Percentiles rank a stretch among this genome's conserved stretches.
Conservation (phyloP, 495 filamentous ascomycete genomes). For the Penicillium desertorum region DNA sequence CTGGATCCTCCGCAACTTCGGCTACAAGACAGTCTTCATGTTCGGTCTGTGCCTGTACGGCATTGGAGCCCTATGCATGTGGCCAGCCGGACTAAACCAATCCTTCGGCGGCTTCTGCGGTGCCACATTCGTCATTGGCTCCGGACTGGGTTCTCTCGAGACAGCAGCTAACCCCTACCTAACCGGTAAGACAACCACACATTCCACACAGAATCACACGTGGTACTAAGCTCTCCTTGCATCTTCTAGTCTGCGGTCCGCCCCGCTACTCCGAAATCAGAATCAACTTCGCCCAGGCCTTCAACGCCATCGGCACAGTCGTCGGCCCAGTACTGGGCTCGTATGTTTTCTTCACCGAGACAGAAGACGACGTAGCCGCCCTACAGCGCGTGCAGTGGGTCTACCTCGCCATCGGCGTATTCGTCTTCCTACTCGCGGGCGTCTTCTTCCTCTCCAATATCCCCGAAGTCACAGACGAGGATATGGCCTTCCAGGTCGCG, state of each 20-base stretch:
- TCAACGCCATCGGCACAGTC: slow-evolving; percentile 67
- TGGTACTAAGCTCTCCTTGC: slow-evolving; percentile 1
- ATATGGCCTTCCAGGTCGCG: slow-evolving; percentile 55
- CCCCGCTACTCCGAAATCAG: slow-evolving; percentile 55
- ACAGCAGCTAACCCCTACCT: slow-evolving; percentile 59
- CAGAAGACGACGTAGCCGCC: slow-evolving; percentile 47
- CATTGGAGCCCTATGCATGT: slow-evolving; percentile 55
- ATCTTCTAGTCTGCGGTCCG: slow-evolving; percentile 48
- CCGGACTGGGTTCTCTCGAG: slow-evolving; percentile 54
- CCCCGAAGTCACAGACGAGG: slow-evolving; percentile 57
- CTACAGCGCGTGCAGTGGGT: slow-evolving; percentile 69
- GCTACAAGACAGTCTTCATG: slow-evolving; percentile 56
- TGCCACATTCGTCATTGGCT: slow-evolving; percentile 59
- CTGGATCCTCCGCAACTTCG: slow-evolving; percentile 52
- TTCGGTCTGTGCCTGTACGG: slow-evolving; percentile 52
- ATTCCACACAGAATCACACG: background rate
- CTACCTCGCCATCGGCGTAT: slow-evolving; percentile 70
- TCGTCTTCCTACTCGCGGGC: slow-evolving; percentile 61
- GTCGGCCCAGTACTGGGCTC: slow-evolving; percentile 65
- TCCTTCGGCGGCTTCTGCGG: slow-evolving; percentile 62
- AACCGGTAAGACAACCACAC: slow-evolving; percentile 32
- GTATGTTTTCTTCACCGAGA: slow-evolving; percentile 62
- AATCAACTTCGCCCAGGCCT: slow-evolving; percentile 65
- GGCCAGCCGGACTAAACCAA: slow-evolving; percentile 52
- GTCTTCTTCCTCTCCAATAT: slow-evolving; percentile 49